Evolutionary conservation across 768 basidiomycete genomes (phyloP).

Genomic region (Kwoniella dejecticola): DNA sequence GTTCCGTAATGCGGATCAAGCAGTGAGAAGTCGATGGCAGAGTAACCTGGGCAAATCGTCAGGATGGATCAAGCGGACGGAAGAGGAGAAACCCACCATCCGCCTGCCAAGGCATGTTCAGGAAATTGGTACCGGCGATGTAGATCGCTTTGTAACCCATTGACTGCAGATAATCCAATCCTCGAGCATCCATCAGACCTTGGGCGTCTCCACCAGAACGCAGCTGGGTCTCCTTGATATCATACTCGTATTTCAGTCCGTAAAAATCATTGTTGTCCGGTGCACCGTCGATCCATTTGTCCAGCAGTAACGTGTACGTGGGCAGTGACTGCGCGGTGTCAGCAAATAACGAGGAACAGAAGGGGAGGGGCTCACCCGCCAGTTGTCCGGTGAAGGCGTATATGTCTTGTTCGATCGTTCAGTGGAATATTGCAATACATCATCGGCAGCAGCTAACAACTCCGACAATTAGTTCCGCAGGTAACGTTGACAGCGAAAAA

Average conservation of each 20-base stretch:
- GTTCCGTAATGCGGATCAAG: slow-evolving; percentile 92
- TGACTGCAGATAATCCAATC: slow-evolving; percentile 81
- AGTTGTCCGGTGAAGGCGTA: slow-evolving; percentile 77
- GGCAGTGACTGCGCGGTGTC: slow-evolving; percentile 41
- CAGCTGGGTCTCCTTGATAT: slow-evolving; percentile 84
- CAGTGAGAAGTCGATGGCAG: slow-evolving; percentile 85
- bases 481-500: neutral
- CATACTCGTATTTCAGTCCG: slow-evolving; percentile 73
- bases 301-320: slow-evolving; percentile 62
- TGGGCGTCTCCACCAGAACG: slow-evolving; percentile 86
- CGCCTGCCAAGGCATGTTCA: slow-evolving; percentile 97
- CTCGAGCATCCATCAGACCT: slow-evolving; percentile 65
- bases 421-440: slow-evolving; percentile 66
- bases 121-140: slow-evolving; percentile 86
- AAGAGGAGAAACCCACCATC: slow-evolving; percentile 68
- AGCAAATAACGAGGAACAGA: neutral
- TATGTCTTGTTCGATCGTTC: slow-evolving; percentile 68
- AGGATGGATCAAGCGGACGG: neutral
- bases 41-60: slow-evolving; percentile 74
- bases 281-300: slow-evolving; percentile 93
- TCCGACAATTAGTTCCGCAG: slow-evolving; percentile 6
- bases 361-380: slow-evolving; percentile 61
- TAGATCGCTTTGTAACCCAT: slow-evolving; percentile 85
- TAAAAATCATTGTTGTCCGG: slow-evolving; percentile 91
- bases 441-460: slow-evolving; percentile 26